Evolutionary conservation across 345 rosid genomes (phyloP).

Genomic region (Ceriops tagal): DNA sequence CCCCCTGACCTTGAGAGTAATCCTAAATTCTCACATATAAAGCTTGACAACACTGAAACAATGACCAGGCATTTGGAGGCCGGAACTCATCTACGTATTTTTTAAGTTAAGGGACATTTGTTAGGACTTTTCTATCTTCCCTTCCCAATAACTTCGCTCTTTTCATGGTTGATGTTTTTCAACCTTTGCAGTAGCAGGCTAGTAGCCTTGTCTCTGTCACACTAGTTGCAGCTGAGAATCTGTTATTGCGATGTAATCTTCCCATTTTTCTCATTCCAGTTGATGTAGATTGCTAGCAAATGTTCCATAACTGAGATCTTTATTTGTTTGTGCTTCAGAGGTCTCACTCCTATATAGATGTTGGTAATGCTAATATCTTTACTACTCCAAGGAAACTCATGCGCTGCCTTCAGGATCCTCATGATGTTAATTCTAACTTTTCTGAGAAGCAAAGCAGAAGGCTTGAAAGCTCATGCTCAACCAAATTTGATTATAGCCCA

Average conservation of each 20-base stretch:
- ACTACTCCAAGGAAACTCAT: slow-evolving; percentile 75
- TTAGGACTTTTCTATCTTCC: not conserved
- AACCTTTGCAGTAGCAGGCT: no score
- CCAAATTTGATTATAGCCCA: slow-evolving; percentile 43
- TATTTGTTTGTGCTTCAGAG: slow-evolving; percentile 48
- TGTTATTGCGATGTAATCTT: no score
- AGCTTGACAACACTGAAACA: not conserved
- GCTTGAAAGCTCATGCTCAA: slow-evolving; percentile 50
- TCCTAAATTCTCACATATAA: not conserved
- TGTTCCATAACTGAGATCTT: slow-evolving; percentile 5
- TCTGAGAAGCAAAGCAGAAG: slow-evolving; percentile 36
- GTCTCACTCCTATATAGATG: slow-evolving; percentile 42
- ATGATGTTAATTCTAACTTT: slow-evolving; percentile 41
- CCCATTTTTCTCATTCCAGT: no score
- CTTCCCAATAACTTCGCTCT: not conserved
- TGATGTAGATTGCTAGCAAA: slow-evolving; percentile 11
- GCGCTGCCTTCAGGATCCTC: slow-evolving; percentile 71
- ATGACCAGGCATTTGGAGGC: not conserved
- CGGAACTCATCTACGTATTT: not conserved
- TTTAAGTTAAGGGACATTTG: not conserved
- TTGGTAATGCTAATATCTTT: slow-evolving; percentile 45
- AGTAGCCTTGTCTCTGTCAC: no score
- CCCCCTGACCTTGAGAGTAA: not conserved
- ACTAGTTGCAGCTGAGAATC: no score
- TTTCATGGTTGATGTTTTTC: not conserved